Evolutionary conservation across 2,329 filamentous ascomycete genomes (phyloP).

Genomic region (Colletotrichum tamarilloi): DNA sequence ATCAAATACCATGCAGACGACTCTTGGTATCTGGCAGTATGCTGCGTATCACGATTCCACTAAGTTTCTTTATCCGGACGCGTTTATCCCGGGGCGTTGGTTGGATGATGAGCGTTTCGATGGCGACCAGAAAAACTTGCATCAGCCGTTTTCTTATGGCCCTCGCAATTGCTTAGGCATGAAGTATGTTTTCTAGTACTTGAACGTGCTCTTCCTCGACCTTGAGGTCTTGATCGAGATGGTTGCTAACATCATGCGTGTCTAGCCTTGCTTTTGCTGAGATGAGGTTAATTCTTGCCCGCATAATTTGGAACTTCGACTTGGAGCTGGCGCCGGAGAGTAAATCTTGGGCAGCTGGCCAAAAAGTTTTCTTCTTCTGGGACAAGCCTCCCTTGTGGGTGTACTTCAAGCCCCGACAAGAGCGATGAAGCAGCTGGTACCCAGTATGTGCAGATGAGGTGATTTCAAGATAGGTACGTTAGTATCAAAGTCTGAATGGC

Average conservation of each 20-base stretch:
- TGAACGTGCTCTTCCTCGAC: too few relatives aligned
- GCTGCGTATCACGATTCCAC: slow-evolving; percentile 53
- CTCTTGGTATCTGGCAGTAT: slow-evolving; percentile 56
- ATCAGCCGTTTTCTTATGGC: slow-evolving; percentile 27
- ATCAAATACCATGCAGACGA: slow-evolving; percentile 41
- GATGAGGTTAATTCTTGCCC: slow-evolving; percentile 60
- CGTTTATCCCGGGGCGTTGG: slow-evolving; percentile 61
- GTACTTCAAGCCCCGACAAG: slow-evolving; percentile 2
- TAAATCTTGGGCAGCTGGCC: slow-evolving; percentile 50
- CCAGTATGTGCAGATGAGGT: too few relatives aligned
- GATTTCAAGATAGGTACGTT: too few relatives aligned
- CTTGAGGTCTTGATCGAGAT: too few relatives aligned
- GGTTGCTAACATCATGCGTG: too few relatives aligned
- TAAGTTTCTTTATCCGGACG: slow-evolving; percentile 56
- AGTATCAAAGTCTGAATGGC: too few relatives aligned
- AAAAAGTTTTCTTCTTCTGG: slow-evolving; percentile 54
- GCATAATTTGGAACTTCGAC: slow-evolving; percentile 62
- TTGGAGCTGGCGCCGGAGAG: slow-evolving; percentile 50
- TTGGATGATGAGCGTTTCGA: slow-evolving; percentile 37
- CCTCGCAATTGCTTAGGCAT: slow-evolving; percentile 27
- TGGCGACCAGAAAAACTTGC: slow-evolving; percentile 1
- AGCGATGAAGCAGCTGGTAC: too few relatives aligned
- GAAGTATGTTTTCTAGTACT: slow-evolving; percentile 1
- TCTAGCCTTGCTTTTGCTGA: slow-evolving; percentile 60
- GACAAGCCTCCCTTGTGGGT: slow-evolving; percentile 38